Base-by-base conservation (phyloP, 1,284 basidiomycete species). In the Phenoliferia sp. region DNA sequence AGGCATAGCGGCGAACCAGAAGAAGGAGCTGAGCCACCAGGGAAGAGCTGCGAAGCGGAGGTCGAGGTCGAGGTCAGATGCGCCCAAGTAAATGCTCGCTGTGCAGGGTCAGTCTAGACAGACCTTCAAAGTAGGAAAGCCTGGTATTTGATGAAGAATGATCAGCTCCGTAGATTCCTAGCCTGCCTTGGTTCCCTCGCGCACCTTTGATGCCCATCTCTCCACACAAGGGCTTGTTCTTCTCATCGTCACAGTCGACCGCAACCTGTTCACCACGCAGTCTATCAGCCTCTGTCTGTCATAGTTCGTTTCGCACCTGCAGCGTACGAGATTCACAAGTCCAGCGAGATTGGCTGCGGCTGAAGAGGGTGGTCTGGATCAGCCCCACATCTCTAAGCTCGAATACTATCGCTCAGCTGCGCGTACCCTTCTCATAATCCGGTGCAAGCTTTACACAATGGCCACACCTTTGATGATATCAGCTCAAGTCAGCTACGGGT, bases 41-140 rank as follows among this genome's bases (percentile, higher is more conserved):
- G 71, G 65, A 71, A 73, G 35, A 69, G 19, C 69, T 70, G n/a
- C 2, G 26, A n/a, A 35, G n/a, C 16, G 15, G 29, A 2, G 22
- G 19, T 4, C 3, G 7, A 15, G 2, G 16, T 34, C 9, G 10
- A 22, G 28, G 26, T 19, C 1, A 35, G 3, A 32, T 19, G 61
- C 9, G 31, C 59, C 26, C 26, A 33, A 33, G n/a, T n/a, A n/a
- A n/a, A n/a, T n/a, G n/a, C n/a, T n/a, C 34, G 36, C 35, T 12
- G 39, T 22, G 39, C 12, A 44, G 39, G 39, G 22, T 12, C 12
- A 22, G 39, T 12, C 22, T 12, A 12, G 22, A 44, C 12, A 50
- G 1, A 71, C 71, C 72, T 80, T 80, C 65, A 81, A 66, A 4
- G 80, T 80, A 4, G 80, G 80, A 73, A 80, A 81, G 15, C 75